These are phyloP conservation scores for Leishmania major DNA, from an alignment of 208 protist species.

Conservation along the genomic window DNA sequence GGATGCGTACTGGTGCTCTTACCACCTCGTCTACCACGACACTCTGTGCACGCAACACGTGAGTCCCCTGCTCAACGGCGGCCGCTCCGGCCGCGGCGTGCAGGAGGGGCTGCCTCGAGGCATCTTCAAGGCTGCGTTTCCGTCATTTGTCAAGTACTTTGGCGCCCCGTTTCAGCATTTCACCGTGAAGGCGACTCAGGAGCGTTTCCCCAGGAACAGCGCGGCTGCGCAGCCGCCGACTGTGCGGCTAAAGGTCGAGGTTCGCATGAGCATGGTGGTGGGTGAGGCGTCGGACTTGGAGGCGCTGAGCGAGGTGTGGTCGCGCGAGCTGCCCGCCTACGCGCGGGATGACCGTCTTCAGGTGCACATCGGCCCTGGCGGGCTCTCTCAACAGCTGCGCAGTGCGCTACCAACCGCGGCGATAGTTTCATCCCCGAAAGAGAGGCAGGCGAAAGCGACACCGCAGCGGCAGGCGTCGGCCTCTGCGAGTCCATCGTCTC, in stretches of 20 bases:
- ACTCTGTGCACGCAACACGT: slow-evolving; percentile 84
- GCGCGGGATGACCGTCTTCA: slow-evolving; percentile 17
- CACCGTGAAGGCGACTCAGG: slow-evolving; percentile 39
- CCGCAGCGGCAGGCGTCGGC: not conserved
- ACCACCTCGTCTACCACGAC: slow-evolving; percentile 77
- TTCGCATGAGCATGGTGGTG: slow-evolving; percentile 69
- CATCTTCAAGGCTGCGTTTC: slow-evolving; percentile 64
- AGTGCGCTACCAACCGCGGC: slow-evolving; percentile 16
- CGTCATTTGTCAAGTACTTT: slow-evolving; percentile 61
- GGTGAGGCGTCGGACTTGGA: slow-evolving; percentile 25
- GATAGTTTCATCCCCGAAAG: not conserved
- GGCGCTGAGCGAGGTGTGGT: slow-evolving; percentile 31
- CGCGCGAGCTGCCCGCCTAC: slow-evolving; percentile 22
- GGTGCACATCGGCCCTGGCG: slow-evolving; percentile 39
- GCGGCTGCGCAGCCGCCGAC: slow-evolving; percentile 2
- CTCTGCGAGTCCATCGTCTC: not conserved
- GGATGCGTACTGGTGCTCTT: slow-evolving; percentile 63
- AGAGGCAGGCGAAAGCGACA: not conserved
- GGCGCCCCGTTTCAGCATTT: slow-evolving; percentile 72
- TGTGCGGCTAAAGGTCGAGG: slow-evolving; percentile 43
- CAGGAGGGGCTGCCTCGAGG: slow-evolving; percentile 58
- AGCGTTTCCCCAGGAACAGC: slow-evolving; percentile 6
- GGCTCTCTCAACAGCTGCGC: slow-evolving; percentile 21
- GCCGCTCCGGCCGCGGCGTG: slow-evolving; percentile 47
- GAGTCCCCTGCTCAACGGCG: slow-evolving; percentile 61